A percentile compares a stretch with the other conserved stretches of the same genome.
Conservation (phyloP, 495 filamentous ascomycete genomes). For the Xylaria longipes region DNA sequence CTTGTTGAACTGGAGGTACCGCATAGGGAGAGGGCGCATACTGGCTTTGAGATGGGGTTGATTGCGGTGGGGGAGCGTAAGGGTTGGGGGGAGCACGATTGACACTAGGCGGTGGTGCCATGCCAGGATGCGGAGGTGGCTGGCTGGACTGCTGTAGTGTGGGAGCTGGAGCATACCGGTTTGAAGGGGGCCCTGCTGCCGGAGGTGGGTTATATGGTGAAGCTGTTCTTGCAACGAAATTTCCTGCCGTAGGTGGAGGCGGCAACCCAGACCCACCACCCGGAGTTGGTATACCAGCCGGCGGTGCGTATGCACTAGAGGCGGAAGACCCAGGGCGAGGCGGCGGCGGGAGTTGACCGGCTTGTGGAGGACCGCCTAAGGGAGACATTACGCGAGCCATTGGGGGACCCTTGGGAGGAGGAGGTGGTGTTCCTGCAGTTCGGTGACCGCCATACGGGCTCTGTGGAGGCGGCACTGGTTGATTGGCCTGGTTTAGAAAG, state of each 20-base stretch:
- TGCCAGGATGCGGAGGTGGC: slow-evolving; percentile 57
- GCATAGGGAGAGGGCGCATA: slow-evolving; percentile 53
- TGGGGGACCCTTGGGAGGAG: slow-evolving; percentile 59
- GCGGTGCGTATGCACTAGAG: slow-evolving; percentile 77
- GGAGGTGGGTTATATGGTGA: slow-evolving; percentile 92
- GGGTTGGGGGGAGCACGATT: slow-evolving; percentile 57
- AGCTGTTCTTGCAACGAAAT: slow-evolving; percentile 71
- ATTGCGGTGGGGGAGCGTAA: slow-evolving; percentile 62
- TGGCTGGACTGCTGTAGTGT: slow-evolving; percentile 59
- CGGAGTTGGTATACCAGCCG: slow-evolving; percentile 53
- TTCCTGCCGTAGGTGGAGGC: slow-evolving; percentile 55
- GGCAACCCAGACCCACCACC: slow-evolving; percentile 36
- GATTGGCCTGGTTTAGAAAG: slow-evolving; percentile 65
- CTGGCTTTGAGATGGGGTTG: slow-evolving; percentile 48
- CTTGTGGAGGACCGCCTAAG: slow-evolving; percentile 55
- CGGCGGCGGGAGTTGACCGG: slow-evolving; percentile 54
- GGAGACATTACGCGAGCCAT: slow-evolving; percentile 61
- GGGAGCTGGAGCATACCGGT: slow-evolving; percentile 86
- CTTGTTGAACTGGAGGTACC: slow-evolving; percentile 36
- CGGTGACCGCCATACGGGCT: slow-evolving; percentile 36
- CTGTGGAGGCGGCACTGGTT: slow-evolving; percentile 59
- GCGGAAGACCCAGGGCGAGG: slow-evolving; percentile 64
- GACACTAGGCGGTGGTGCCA: slow-evolving; percentile 39
- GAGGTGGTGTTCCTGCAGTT: slow-evolving; percentile 36
- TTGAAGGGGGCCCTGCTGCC: slow-evolving; percentile 72